Evolutionary conservation across 768 basidiomycete species (phyloP), one percentile per base, ranked within the genome.

Genomic region (Pholiota conissans): DNA sequence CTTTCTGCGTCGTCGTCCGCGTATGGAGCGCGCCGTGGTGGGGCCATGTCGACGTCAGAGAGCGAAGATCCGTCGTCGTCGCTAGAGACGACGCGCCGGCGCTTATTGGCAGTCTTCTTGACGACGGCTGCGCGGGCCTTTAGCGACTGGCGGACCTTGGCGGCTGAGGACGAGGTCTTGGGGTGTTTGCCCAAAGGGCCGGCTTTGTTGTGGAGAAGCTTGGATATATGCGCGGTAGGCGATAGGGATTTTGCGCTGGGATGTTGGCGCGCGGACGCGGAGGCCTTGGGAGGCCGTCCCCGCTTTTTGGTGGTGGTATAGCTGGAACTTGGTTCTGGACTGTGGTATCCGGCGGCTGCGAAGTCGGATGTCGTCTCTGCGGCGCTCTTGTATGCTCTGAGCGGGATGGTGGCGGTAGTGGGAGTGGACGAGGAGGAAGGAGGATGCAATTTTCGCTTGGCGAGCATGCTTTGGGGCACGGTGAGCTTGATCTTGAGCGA

Each of bases 401-500:
- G 59, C 32, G 40, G 40, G 39, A 46, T 14, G 13, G 49, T 46
- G 34, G 54, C 5, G 53, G 40, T 26, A 39, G 54, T 29, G 22
- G 32, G 28, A 29, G 52, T 30, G 40, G 42, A 3, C 8, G 45
- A 24, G 42, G 62, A 22, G 22, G 59, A 24, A 29, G 37, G 7
- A 10, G 55, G 22, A 14, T 13, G 37, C 22, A 40, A n/a, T 30
- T 55, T 73, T 66, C 75, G 83, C 66, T 74, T 79, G 57, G 66
- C 64, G 59, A 82, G 77, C 62, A 86, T 75, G 60, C 73, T 78
- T 48, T 78, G 81, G 14, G 86, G 87, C 13, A 88, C 76, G 49
- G 84, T 85, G 59, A 90, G 82, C 71, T 84, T 87, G 75, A 90
- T 89, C 77, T 90, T 91, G 66, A 90, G 79, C 4, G 83, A 73